Conservation (phyloP, 2,329 filamentous ascomycete genomes). For the Colletotrichum liaoningense region DNA sequence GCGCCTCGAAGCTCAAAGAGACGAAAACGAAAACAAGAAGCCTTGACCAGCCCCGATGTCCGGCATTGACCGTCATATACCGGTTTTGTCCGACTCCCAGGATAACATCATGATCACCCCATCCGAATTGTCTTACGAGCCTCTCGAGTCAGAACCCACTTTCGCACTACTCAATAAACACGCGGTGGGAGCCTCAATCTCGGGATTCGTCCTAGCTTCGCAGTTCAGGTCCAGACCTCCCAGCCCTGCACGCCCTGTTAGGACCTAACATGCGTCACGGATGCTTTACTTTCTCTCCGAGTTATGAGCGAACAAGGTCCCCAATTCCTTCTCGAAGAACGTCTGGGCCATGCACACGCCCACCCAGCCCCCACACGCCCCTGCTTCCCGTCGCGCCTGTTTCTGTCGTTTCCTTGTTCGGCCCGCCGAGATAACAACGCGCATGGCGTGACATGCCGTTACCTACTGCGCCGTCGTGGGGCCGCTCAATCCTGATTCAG, state of each 20-base stretch:
- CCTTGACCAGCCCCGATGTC: neutral
- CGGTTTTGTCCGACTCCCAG: slow-evolving; percentile 19
- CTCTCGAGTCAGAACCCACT: slow-evolving; percentile 32
- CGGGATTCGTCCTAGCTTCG: slow-evolving; percentile 23
- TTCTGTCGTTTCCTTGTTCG: slow-evolving; percentile 4
- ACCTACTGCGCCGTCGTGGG: neutral
- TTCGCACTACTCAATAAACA: neutral
- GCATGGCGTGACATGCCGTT: slow-evolving; percentile 24
- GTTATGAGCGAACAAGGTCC: slow-evolving; percentile 17
- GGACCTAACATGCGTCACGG: neutral
- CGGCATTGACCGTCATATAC: slow-evolving; percentile 2
- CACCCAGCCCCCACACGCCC: neutral
- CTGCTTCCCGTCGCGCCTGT: neutral
- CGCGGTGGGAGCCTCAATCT: slow-evolving; percentile 25
- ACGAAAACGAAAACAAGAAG: neutral
- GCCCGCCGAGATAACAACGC: slow-evolving; percentile 19
- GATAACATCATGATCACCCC: slow-evolving; percentile 34
- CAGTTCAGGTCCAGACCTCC: neutral
- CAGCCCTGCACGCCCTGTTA: neutral
- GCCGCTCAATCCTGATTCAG: slow-evolving; percentile 7
- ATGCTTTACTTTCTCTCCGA: slow-evolving; percentile 19
- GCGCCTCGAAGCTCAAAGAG: no score
- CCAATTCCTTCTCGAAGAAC: neutral
- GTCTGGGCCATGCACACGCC: neutral
- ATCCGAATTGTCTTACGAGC: slow-evolving; percentile 27